A percentile compares a stretch with the other conserved stretches of the same genome.
Conservation (phyloP, 2,329 filamentous ascomycete genomes). For the Fusarium sp. region DNA sequence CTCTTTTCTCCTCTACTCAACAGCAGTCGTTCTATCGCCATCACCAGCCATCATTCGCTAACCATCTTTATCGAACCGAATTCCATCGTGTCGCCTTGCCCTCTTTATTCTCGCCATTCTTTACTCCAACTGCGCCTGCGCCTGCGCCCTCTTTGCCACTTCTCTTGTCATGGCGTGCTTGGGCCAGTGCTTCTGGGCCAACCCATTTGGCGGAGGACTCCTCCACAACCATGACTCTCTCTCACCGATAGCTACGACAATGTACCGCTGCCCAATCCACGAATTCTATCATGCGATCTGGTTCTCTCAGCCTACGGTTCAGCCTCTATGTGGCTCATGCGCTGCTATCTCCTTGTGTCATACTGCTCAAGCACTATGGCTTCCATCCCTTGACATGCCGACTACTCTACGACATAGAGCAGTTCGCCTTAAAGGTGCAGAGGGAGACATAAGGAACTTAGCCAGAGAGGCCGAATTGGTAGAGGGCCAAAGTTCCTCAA, state of each 20-base stretch:
- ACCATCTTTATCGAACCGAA: background rate
- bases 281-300: constrained; percentile 42
- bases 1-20: background rate
- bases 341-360: constrained; percentile 43
- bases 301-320: constrained; percentile 8
- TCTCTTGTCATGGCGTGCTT: constrained; percentile 36
- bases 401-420: constrained; percentile 6
- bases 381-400: constrained; percentile 29
- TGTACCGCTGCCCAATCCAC: constrained; percentile 47
- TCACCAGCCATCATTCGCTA: constrained; percentile 3
- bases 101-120: background rate
- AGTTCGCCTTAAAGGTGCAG: background rate
- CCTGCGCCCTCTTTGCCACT: background rate
- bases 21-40: background rate
- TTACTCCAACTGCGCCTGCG: background rate
- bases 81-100: background rate
- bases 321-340: constrained; percentile 49
- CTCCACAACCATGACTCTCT: constrained; percentile 34
- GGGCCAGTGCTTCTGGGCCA: constrained; percentile 38
- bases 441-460: constrained; percentile 4
- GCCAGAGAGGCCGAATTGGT: constrained; percentile 2
- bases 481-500: background rate
- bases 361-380: constrained; percentile 32
- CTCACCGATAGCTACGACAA: constrained; percentile 34
- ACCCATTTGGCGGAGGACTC: background rate